Conservation (phyloP, 176 grass and related monocot genomes). For the Typha latifolia region DNA sequence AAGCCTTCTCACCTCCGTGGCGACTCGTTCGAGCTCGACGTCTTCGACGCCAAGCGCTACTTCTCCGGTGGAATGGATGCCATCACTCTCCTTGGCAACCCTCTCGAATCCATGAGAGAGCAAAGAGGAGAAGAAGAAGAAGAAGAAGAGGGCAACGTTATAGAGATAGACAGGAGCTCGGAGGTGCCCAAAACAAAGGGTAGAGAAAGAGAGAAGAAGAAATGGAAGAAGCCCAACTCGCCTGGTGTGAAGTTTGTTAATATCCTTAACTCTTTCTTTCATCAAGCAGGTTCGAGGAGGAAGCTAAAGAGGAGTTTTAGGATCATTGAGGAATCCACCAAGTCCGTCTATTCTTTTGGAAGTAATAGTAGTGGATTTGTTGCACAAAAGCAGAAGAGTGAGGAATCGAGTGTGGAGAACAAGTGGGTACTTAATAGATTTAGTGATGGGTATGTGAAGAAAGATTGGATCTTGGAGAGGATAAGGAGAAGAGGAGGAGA, state of each 20-base stretch:
- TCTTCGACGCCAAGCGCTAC: constrained; percentile 1
- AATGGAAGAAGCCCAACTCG: neutral
- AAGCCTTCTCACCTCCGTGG: neutral
- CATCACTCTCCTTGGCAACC: neutral
- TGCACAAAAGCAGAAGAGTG: neutral
- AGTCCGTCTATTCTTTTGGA: neutral
- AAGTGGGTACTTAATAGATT: neutral
- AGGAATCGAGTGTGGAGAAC: neutral
- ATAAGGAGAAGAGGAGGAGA: neutral
- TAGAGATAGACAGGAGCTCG: neutral
- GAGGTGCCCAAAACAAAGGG: no score
- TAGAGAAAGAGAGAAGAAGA: neutral
- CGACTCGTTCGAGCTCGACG: constrained; percentile 1
- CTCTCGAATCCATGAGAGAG: neutral
- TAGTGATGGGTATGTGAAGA: neutral
- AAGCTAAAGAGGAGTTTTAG: neutral
- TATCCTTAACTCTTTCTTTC: neutral
- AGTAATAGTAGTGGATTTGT: neutral
- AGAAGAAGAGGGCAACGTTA: neutral
- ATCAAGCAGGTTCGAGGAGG: neutral
- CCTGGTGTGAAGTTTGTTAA: neutral
- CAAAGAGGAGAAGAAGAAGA: neutral
- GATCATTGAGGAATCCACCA: neutral
- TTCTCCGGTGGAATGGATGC: neutral
- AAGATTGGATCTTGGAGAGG: neutral